Percentiles rank a stretch among this genome's conserved stretches.
phyloP scores from a whole-genome alignment of 2,329 filamentous ascomycete genomes.

The Claviceps sp. region DNA sequence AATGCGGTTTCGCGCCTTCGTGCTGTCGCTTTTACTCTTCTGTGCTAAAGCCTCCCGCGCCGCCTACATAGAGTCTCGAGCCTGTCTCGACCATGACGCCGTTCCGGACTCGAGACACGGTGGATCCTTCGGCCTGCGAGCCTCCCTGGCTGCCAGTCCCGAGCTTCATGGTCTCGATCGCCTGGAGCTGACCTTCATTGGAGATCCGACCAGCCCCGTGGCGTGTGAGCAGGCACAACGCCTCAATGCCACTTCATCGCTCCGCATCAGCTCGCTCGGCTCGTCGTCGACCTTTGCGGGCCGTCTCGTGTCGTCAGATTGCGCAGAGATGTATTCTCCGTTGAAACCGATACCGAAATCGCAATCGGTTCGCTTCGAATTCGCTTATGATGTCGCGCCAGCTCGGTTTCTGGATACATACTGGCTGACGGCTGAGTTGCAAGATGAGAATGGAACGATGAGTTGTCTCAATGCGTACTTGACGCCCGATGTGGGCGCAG shows the following conservation, averaged over 20 bases:
- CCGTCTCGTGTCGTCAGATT: background rate
- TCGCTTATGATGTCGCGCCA: background rate
- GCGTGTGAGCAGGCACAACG: background rate
- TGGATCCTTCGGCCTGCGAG: background rate
- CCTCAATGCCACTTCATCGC: background rate
- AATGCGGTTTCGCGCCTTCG: background rate
- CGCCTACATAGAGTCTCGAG: background rate
- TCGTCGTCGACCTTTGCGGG: background rate
- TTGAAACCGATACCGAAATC: no score
- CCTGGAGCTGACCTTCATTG: background rate
- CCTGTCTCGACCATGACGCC: background rate
- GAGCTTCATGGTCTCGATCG: background rate
- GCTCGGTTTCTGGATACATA: background rate
- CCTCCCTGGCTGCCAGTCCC: background rate
- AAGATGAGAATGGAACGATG: background rate
- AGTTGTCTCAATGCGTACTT: conserved; percentile 1
- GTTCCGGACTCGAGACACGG: background rate
- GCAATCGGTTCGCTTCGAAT: background rate
- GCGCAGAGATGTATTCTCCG: background rate
- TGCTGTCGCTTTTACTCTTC: background rate
- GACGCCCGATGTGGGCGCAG: background rate
- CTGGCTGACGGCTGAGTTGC: background rate
- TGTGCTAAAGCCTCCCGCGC: background rate
- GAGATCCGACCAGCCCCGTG: background rate
- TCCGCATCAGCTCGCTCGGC: background rate